Evolutionary conservation across 2,329 filamentous ascomycete genomes (phyloP).

Genomic region (Lachnellula arida): DNA sequence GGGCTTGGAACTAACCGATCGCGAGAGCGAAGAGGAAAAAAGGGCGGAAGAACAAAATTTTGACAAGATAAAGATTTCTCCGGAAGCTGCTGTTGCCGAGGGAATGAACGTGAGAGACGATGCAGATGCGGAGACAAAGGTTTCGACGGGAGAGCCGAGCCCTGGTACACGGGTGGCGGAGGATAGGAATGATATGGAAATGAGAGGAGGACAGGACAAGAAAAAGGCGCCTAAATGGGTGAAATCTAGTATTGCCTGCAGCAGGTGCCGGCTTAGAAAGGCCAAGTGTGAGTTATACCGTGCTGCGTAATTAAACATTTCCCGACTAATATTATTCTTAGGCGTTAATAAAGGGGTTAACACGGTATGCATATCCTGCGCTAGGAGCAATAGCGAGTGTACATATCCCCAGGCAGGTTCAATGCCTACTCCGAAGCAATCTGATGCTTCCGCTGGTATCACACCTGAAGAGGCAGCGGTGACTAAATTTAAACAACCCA

Average conservation of each 20-base stretch:
- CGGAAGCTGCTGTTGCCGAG: too few species aligned
- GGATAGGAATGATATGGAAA: slow-evolving; percentile 23
- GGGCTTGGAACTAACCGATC: slow-evolving; percentile 57
- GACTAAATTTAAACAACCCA: neutral
- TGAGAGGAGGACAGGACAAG: slow-evolving; percentile 36
- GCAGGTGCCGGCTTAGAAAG: slow-evolving; percentile 72
- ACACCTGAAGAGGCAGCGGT: neutral
- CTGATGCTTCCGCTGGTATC: slow-evolving; percentile 25
- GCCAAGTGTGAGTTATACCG: slow-evolving; percentile 65
- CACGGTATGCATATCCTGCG: slow-evolving; percentile 71
- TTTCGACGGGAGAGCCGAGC: slow-evolving; percentile 20
- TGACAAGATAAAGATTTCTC: too few species aligned
- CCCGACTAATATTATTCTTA: slow-evolving; percentile 12
- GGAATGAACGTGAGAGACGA: too few species aligned
- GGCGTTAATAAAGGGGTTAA: slow-evolving; percentile 62
- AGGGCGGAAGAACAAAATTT: too few species aligned
- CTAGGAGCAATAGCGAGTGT: slow-evolving; percentile 67
- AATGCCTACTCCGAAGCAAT: slow-evolving; percentile 27
- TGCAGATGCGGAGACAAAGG: too few species aligned
- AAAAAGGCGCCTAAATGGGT: slow-evolving; percentile 48
- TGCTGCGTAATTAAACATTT: neutral
- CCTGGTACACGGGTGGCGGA: slow-evolving; percentile 22
- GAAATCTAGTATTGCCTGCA: slow-evolving; percentile 76
- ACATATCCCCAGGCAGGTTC: slow-evolving; percentile 57
- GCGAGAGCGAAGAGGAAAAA: slow-evolving; percentile 38